phyloP scores from a whole-genome alignment of 176 grass and related monocot genomes.

The Raddia guianensis region DNA sequence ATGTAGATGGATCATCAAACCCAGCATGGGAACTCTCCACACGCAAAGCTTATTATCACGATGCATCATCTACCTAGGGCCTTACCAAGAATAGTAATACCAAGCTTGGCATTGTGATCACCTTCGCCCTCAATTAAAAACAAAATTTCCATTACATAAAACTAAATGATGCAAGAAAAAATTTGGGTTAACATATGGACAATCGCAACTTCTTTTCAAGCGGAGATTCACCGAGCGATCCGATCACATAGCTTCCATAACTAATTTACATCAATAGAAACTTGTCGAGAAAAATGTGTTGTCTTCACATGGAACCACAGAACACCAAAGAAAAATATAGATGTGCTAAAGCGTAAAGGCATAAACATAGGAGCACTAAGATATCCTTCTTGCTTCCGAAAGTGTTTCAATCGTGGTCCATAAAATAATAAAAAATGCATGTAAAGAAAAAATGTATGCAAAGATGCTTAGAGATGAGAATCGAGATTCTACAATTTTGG shows the following conservation, averaged over 20 bases:
- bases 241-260: not conserved
- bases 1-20: constrained; percentile 36
- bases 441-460: no score
- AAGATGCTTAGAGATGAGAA: no score
- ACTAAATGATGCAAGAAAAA: constrained; percentile 8
- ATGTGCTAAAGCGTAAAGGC: not conserved
- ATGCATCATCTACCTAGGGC: constrained; percentile 9
- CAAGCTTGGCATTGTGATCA: constrained; percentile 95
- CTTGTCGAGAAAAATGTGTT: not conserved
- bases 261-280: not conserved
- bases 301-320: constrained; percentile 19
- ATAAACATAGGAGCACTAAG: constrained; percentile 12
- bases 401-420: no score
- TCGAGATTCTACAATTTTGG: no score
- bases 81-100: constrained; percentile 98
- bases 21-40: not conserved
- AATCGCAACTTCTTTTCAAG: constrained; percentile 1
- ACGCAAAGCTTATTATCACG: not conserved
- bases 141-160: constrained; percentile 23
- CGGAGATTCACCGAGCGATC: not conserved
- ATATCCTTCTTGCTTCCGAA: constrained; percentile 2
- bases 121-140: constrained; percentile 74
- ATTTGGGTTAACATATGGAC: not conserved
- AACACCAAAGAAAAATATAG: not conserved
- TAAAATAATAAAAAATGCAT: no score